Evolutionary conservation across 306 rosid species (phyloP), one percentile per base, ranked within the genome.

Genomic region (Alnus glutinosa): DNA sequence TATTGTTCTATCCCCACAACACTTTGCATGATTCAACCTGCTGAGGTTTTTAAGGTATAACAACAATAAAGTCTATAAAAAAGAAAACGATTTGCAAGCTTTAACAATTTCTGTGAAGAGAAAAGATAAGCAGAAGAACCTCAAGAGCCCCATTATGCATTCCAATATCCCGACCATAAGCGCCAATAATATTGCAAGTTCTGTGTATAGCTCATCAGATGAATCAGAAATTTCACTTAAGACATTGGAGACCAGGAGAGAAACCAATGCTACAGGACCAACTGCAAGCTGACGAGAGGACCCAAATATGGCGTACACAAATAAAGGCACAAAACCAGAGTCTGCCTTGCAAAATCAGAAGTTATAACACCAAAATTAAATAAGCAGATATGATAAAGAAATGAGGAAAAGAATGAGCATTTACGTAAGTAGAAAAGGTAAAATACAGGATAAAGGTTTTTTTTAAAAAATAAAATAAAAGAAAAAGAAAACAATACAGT

Each of bases 211-310:
- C 39, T 79, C 92, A 75, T 88, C 91, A 66, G 97, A 86, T 55
- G 99, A 73, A 85, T 92, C 94, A 87, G 87, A 89, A 15, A 95
- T 88, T 77, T 88, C 82, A 84, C 96, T 70, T 67, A 95, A 87
- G 78, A 93, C 96, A 77, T 95, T 93, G 71, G 92, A 89, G 75
- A 91, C 97, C 81, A 95, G 86, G 76, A 95, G 98, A 79, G 99
- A 95, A 86, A 95, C 96, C 90, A 95, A 87, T n/a, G 99, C 99
- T 42, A 95, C 99, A 1, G 98, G 99, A 36, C 99, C 99, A 78
- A 95, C 99, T 58, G 98, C 98, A 80, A 95, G 98, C 93, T 95
- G 98, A 73, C 98, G 98, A 68, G 98, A 95, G 37, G 98, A 95
- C 64, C 98, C 98, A 86, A 95, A 95, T 78, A 92, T 42, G 54